phyloP scores from a whole-genome alignment of 2,329 filamentous ascomycete genomes.

The Phyllosticta ampelicida region DNA sequence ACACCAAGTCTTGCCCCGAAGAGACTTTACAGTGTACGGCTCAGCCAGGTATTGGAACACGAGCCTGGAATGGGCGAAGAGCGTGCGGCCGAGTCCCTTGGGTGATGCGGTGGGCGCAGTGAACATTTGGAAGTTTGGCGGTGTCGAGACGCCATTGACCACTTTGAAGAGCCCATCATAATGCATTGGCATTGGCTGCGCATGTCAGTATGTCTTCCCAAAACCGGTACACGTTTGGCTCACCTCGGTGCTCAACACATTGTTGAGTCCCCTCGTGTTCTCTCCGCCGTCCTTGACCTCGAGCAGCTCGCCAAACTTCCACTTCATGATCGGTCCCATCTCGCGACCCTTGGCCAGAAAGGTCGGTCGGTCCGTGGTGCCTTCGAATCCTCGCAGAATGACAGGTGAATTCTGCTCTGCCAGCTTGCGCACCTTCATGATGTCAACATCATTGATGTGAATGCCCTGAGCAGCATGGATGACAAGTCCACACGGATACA shows the following conservation, averaged over 20 bases:
- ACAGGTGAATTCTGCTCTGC: conserved; percentile 44
- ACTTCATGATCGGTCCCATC: conserved; percentile 39
- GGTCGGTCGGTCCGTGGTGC: conserved; percentile 34
- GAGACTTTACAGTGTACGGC: conserved; percentile 25
- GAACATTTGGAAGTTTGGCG: conserved; percentile 42
- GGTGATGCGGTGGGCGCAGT: conserved; percentile 38
- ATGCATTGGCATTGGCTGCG: conserved; percentile 45
- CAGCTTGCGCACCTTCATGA: conserved; percentile 35
- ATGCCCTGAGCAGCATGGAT: conserved; percentile 14
- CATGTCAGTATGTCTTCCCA: conserved; percentile 23
- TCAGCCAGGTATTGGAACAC: conserved; percentile 39
- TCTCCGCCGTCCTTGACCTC: conserved; percentile 49
- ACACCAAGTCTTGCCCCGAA: conserved; percentile 37
- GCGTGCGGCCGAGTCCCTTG: conserved; percentile 41
- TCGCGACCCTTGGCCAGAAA: conserved; percentile 39
- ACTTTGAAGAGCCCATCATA: conserved; percentile 49
- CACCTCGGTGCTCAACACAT: conserved; percentile 36
- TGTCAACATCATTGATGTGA: conserved; percentile 36
- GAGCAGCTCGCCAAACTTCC: conserved; percentile 49
- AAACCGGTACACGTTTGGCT: neutral
- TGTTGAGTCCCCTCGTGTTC: conserved; percentile 38
- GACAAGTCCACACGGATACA: conserved; percentile 18
- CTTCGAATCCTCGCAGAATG: conserved; percentile 41
- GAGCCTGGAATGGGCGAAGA: conserved; percentile 43
- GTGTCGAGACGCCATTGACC: conserved; percentile 20